Conservation (phyloP, 1,139 yeast genomes). For the Saccharomyces hybrid region DNA sequence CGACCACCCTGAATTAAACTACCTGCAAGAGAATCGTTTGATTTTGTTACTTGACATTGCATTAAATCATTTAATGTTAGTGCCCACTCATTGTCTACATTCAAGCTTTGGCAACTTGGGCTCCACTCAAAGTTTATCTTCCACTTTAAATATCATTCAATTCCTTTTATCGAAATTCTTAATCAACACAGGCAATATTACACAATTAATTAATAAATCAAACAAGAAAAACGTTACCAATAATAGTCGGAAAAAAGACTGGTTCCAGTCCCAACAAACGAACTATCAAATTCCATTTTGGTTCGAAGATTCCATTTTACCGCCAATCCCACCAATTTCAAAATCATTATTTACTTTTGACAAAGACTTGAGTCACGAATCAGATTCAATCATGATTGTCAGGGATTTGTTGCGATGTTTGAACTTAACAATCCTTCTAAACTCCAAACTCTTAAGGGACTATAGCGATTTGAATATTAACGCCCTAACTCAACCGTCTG, state of each 20-base stretch:
- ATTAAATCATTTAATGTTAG: slow-evolving; percentile 11
- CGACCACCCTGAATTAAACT: slow-evolving; percentile 35
- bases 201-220: neutral
- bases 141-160: slow-evolving; percentile 27
- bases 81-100: slow-evolving; percentile 17
- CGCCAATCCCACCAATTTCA: slow-evolving; percentile 35
- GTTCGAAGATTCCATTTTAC: slow-evolving; percentile 22
- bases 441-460: slow-evolving; percentile 4
- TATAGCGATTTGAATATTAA: slow-evolving; percentile 9
- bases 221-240: neutral
- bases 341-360: slow-evolving; percentile 33
- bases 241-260: neutral
- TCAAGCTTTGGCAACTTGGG: slow-evolving; percentile 17
- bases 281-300: slow-evolving; percentile 20
- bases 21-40: slow-evolving; percentile 26
- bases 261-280: neutral
- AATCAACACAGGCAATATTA: slow-evolving; percentile 12
- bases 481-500: neutral
- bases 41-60: slow-evolving; percentile 14
- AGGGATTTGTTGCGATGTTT: slow-evolving; percentile 16
- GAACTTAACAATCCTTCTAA: slow-evolving; percentile 12
- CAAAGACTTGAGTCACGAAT: slow-evolving; percentile 14
- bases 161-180: slow-evolving; percentile 20
- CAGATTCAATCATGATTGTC: slow-evolving; percentile 1
- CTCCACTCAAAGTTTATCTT: slow-evolving; percentile 26